Conservation (phyloP, 2,329 filamentous ascomycete genomes). For the Thelonectria discophora region DNA sequence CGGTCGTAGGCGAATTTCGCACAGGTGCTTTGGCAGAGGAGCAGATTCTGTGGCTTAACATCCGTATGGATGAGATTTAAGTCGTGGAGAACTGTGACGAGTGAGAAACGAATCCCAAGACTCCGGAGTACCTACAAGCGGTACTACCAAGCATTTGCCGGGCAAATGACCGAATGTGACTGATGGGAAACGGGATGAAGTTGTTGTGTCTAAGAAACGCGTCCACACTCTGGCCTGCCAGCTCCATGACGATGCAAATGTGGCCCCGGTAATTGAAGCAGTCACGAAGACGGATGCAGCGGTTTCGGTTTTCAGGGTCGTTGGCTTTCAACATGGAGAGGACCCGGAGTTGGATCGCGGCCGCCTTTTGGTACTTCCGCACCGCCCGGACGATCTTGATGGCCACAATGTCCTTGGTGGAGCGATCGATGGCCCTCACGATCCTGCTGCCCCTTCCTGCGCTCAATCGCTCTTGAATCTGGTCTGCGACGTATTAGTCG, state of each 20-base stretch:
- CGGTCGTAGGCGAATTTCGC: slow-evolving; percentile 77
- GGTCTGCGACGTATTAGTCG: slow-evolving; percentile 63
- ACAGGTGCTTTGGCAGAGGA: slow-evolving; percentile 70
- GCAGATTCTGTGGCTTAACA: slow-evolving; percentile 75
- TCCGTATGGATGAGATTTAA: slow-evolving; percentile 96
- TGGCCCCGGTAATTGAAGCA: slow-evolving; percentile 98
- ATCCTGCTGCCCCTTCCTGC: slow-evolving; percentile 99
- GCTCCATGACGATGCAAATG: slow-evolving; percentile 84
- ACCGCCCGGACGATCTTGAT: slow-evolving; percentile 99
- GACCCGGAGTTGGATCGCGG: slow-evolving; percentile 91
- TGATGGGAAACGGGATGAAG: slow-evolving; percentile 98
- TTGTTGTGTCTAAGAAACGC: slow-evolving; percentile 96
- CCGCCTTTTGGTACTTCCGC: slow-evolving; percentile 97
- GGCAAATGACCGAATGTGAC: slow-evolving; percentile 97
- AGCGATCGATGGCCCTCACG: slow-evolving; percentile 88
- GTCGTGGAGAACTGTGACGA: slow-evolving; percentile 82
- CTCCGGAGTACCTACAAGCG: slow-evolving; percentile 80
- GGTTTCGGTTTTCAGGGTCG: slow-evolving; percentile 89
- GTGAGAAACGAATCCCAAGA: slow-evolving; percentile 22
- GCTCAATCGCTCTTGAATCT: slow-evolving; percentile 90
- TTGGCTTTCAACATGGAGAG: slow-evolving; percentile 91
- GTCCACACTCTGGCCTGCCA: slow-evolving; percentile 94
- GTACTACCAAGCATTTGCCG: slow-evolving; percentile 97
- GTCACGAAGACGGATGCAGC: slow-evolving; percentile 95
- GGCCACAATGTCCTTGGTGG: slow-evolving; percentile 80